Conservation (phyloP, 1,139 yeast genomes). For the Geotrichum macrosporum region DNA sequence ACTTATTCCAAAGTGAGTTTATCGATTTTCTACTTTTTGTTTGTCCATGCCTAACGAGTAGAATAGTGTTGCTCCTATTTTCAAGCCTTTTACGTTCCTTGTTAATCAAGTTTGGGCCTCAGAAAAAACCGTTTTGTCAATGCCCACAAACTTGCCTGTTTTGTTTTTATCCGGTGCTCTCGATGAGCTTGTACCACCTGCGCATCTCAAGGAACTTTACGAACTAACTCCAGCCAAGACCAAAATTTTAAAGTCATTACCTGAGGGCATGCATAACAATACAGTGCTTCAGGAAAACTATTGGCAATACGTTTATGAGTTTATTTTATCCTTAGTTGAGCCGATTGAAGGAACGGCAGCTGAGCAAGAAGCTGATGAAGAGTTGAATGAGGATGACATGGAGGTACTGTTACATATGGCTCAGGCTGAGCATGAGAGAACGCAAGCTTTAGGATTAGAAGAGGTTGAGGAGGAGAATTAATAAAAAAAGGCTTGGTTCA, state of each 20-base stretch:
- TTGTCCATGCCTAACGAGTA: no score
- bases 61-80: conserved; percentile 24
- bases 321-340: conserved; percentile 45
- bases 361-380: conserved; percentile 5
- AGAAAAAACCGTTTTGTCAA: conserved; percentile 52
- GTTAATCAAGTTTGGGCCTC: conserved; percentile 86
- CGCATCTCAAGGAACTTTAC: conserved; percentile 65
- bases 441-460: background rate
- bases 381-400: conserved; percentile 15
- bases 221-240: conserved; percentile 33
- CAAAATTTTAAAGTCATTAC: conserved; percentile 47
- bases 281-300: conserved; percentile 68
- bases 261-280: conserved; percentile 70
- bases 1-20: conserved; percentile 58
- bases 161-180: conserved; percentile 66
- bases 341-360: conserved; percentile 30
- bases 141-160: conserved; percentile 57
- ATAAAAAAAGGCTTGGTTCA: no score
- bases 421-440: conserved; percentile 5
- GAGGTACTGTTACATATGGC: conserved; percentile 9
- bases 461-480: no score
- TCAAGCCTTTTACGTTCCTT: conserved; percentile 48
- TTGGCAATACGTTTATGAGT: conserved; percentile 64
- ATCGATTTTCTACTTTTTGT: no score
- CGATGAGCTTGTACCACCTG: conserved; percentile 91